These are phyloP conservation scores for Candida xiaguanensis DNA, from an alignment of 805 yeast species.

Conservation along the genomic window DNA sequence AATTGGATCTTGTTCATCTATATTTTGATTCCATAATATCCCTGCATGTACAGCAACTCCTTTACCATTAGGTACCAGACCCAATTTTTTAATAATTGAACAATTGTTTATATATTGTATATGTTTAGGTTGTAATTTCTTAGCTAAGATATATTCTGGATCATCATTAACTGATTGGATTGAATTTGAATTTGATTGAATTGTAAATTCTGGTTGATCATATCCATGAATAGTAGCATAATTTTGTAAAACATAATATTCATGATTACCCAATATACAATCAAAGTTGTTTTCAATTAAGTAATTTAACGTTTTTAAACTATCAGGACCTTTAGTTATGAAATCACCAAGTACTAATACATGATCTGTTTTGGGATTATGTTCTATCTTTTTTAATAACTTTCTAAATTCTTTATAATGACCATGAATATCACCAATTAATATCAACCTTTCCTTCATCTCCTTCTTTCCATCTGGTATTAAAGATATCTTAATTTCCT, in stretches of 20 bases:
- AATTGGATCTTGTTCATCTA: constrained; percentile 56
- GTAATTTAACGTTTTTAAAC: constrained; percentile 63
- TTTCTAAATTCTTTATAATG: constrained; percentile 51
- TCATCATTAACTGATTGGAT: constrained; percentile 23
- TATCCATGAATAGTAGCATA: constrained; percentile 61
- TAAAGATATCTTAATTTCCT: constrained; percentile 21
- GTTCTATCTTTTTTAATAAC: constrained; percentile 49
- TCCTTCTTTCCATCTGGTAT: constrained; percentile 14
- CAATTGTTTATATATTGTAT: constrained; percentile 57
- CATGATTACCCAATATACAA: constrained; percentile 90
- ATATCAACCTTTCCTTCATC: constrained; percentile 47
- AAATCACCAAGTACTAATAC: constrained; percentile 81
- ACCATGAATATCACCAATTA: constrained; percentile 91
- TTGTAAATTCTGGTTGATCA: constrained; percentile 25
- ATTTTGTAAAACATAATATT: constrained; percentile 61
- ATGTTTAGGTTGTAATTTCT: constrained; percentile 56
- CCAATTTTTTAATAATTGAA: constrained; percentile 60
- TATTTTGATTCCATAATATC: constrained; percentile 57
- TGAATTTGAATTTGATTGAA: constrained; percentile 9
- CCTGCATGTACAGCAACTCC: constrained; percentile 83
- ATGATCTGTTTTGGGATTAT: constrained; percentile 48
- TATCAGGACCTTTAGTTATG: constrained; percentile 77
- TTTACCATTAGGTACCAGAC: constrained; percentile 45
- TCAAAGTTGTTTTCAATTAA: constrained; percentile 55
- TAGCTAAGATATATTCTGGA: constrained; percentile 46